Percentiles rank a stretch among this genome's conserved stretches.
Conservation (phyloP, 2,329 filamentous ascomycete species). For the Microdochium nivale region DNA sequence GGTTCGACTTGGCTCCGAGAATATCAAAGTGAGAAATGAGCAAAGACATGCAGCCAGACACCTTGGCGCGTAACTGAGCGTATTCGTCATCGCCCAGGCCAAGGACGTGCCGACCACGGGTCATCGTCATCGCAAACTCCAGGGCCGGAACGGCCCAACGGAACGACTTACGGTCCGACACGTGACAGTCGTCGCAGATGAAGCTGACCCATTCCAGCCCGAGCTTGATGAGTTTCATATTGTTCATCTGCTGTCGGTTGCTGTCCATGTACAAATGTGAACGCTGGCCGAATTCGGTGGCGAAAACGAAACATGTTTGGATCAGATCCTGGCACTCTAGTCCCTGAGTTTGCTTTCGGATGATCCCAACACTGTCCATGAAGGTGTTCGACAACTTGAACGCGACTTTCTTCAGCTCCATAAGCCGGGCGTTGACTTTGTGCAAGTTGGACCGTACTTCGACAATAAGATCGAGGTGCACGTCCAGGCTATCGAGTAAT, state of each 20-base stretch:
- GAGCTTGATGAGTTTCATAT: constrained; percentile 85
- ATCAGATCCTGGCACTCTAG: constrained; percentile 91
- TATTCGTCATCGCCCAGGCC: constrained; percentile 86
- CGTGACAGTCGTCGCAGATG: constrained; percentile 92
- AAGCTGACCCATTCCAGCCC: constrained; percentile 97
- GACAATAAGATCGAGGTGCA: constrained; percentile 80
- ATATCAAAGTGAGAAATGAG: constrained; percentile 98
- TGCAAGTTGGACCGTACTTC: constrained; percentile 90
- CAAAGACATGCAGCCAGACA: constrained; percentile 94
- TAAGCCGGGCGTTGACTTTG: constrained; percentile 82
- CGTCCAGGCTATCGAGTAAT: constrained; percentile 70
- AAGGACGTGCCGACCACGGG: constrained; percentile 85
- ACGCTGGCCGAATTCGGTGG: constrained; percentile 96
- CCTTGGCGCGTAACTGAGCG: constrained; percentile 70
- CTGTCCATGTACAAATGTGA: constrained; percentile 93
- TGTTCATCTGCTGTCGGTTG: constrained; percentile 94
- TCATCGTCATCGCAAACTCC: constrained; percentile 97
- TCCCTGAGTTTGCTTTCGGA: constrained; percentile 74
- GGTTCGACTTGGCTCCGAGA: constrained; percentile 88
- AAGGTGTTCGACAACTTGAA: constrained; percentile 97
- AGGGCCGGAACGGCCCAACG: constrained; percentile 93
- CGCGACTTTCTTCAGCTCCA: constrained; percentile 89
- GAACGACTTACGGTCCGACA: constrained; percentile 91
- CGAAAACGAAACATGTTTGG: constrained; percentile 95
- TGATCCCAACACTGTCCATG: constrained; percentile 96